These are phyloP conservation scores for Heliamphora pulchella DNA, from an alignment of 179 eudicot genomes.

Conservation along the genomic window DNA sequence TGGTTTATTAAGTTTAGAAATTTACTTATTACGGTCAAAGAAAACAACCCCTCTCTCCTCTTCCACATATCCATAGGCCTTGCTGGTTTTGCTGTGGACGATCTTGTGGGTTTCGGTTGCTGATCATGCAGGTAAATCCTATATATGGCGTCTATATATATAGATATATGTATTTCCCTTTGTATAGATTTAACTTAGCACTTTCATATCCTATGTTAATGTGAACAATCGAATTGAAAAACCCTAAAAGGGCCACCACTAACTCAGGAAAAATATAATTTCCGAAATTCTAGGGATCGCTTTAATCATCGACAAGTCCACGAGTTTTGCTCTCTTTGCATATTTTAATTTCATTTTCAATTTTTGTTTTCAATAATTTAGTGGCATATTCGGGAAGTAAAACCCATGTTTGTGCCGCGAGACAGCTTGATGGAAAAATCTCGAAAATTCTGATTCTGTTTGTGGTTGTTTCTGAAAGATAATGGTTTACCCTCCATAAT, in stretches of 20 bases:
- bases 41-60: too few species aligned
- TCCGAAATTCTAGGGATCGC: background rate
- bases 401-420: background rate
- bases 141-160: background rate
- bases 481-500: background rate
- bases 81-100: background rate
- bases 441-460: background rate
- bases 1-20: too few species aligned
- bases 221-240: background rate
- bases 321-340: too few species aligned
- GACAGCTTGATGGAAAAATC: background rate
- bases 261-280: too few species aligned
- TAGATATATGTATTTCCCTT: background rate
- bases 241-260: background rate
- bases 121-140: conserved; percentile 9
- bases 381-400: background rate
- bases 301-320: too few species aligned
- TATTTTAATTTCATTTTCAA: too few species aligned
- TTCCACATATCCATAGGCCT: background rate
- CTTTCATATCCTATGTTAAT: background rate
- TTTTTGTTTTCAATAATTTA: too few species aligned
- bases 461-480: background rate
- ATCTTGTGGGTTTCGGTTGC: background rate
- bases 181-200: background rate
- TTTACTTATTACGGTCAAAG: too few species aligned